Evolutionary conservation across 2,329 filamentous ascomycete genomes (phyloP).

Genomic region (Verticillium isaacii): DNA sequence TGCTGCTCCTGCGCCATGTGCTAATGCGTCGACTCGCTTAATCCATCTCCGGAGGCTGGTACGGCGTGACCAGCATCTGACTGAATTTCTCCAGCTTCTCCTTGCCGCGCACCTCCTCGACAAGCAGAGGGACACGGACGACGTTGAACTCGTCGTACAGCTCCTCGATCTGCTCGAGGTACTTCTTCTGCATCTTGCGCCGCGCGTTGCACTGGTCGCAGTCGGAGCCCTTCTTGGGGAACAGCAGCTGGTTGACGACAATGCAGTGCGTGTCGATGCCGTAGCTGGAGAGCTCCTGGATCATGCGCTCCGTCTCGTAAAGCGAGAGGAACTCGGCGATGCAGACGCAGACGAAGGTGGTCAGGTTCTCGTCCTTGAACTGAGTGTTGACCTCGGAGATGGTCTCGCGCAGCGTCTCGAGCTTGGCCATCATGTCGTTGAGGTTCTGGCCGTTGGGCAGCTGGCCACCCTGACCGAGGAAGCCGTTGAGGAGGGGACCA

Average conservation of each 20-base stretch:
- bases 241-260: constrained; percentile 96
- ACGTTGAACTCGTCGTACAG: constrained; percentile 99
- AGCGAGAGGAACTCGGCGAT: constrained; percentile 95
- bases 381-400: constrained; percentile 95
- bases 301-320: constrained; percentile 99
- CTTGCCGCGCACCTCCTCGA: constrained; percentile 94
- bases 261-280: constrained; percentile 95
- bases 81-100: constrained; percentile 89
- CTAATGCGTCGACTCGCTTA: not conserved
- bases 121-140: constrained; percentile 93
- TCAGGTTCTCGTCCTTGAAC: constrained; percentile 94
- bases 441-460: constrained; percentile 92
- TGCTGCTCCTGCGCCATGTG: not conserved
- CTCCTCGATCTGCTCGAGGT: constrained; percentile 97
- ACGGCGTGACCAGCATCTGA: constrained; percentile 76
- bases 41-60: constrained; percentile 54
- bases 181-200: constrained; percentile 99
- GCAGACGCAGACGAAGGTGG: constrained; percentile 96
- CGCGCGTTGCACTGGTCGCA: constrained; percentile 96
- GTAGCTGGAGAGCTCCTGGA: constrained; percentile 92
- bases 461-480: constrained; percentile 70
- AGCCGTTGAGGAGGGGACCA: constrained; percentile 89
- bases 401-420: constrained; percentile 87
- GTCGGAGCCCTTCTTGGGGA: constrained; percentile 76
- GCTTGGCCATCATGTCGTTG: constrained; percentile 87